Percentiles rank a stretch among this genome's conserved stretches.
phyloP scores from a whole-genome alignment of 352 stramenopile species.

The Pythium guiyangense region DNA sequence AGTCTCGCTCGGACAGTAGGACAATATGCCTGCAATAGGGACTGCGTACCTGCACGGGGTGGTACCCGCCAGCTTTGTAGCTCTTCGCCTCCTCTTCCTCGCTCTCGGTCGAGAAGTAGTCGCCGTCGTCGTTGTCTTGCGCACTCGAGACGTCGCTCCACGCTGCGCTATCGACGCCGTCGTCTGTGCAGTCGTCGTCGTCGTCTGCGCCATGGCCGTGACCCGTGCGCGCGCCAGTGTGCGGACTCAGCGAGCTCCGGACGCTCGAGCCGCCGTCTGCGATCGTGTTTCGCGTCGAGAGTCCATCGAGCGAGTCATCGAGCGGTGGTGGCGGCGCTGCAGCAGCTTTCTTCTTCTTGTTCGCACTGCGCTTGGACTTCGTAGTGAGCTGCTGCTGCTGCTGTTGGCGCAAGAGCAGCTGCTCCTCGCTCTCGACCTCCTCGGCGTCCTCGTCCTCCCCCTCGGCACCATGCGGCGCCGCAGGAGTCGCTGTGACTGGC shows the following conservation, averaged over 20 bases:
- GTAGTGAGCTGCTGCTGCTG: background rate
- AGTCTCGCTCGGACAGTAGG: constrained; percentile 8
- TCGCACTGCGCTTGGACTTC: background rate
- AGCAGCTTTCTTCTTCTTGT: constrained; percentile 6
- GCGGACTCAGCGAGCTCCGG: constrained; percentile 19
- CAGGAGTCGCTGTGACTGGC: background rate
- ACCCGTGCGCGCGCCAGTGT: background rate
- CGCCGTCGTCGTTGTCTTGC: constrained; percentile 69
- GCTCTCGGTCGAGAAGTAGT: constrained; percentile 80
- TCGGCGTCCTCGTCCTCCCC: constrained; percentile 1
- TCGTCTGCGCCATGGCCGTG: constrained; percentile 25
- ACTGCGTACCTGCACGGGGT: constrained; percentile 79
- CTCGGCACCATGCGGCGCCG: background rate
- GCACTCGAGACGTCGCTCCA: constrained; percentile 15
- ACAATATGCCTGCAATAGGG: constrained; percentile 23
- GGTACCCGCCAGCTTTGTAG: constrained; percentile 98
- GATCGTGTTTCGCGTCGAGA: constrained; percentile 23
- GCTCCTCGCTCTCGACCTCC: constrained; percentile 10
- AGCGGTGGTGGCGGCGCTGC: background rate
- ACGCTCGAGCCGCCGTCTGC: constrained; percentile 32
- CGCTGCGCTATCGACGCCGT: constrained; percentile 23
- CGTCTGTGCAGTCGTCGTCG: constrained; percentile 26
- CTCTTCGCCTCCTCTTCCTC: constrained; percentile 92
- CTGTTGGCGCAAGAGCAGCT: constrained; percentile 3
- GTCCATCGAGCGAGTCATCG: constrained; percentile 10